Evolutionary conservation across 2,329 filamentous ascomycete species (phyloP).

Genomic region (Aschersonia sp.): DNA sequence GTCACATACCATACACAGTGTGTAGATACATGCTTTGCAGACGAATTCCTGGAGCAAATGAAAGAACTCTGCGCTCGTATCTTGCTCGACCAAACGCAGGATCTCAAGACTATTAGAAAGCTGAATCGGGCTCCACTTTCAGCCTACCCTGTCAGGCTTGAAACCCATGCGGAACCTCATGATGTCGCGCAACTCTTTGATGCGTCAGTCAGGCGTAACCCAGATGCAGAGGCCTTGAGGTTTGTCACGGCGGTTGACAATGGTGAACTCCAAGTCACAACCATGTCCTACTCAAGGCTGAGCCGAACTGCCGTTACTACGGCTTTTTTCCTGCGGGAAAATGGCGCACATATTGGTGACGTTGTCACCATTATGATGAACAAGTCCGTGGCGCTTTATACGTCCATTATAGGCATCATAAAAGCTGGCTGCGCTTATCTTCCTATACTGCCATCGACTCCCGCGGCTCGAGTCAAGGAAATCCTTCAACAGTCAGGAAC

Average conservation of each 20-base stretch:
- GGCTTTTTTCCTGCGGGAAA: slow-evolving; percentile 34
- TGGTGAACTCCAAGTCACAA: slow-evolving; percentile 14
- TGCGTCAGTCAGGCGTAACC: slow-evolving; percentile 26
- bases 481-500: slow-evolving; percentile 49
- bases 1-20: slow-evolving; percentile 30
- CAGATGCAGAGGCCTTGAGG: slow-evolving; percentile 45
- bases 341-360: slow-evolving; percentile 33
- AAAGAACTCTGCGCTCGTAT: slow-evolving; percentile 28
- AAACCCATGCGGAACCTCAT: slow-evolving; percentile 2
- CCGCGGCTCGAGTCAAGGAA: slow-evolving; percentile 39
- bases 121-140: slow-evolving; percentile 26
- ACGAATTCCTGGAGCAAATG: slow-evolving; percentile 46
- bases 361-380: slow-evolving; percentile 64
- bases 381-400: slow-evolving; percentile 60
- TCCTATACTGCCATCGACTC: slow-evolving; percentile 63
- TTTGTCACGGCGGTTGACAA: slow-evolving; percentile 33
- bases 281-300: slow-evolving; percentile 48
- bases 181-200: slow-evolving; percentile 28
- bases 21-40: slow-evolving; percentile 40
- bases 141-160: slow-evolving; percentile 27
- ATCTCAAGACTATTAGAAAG: slow-evolving; percentile 5
- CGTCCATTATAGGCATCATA: slow-evolving; percentile 56
- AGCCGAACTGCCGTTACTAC: slow-evolving; percentile 50
- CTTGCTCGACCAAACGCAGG: slow-evolving; percentile 9
- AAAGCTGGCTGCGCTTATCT: slow-evolving; percentile 69